Conservation (phyloP, 495 filamentous ascomycete species). For the Podospora sp. region DNA sequence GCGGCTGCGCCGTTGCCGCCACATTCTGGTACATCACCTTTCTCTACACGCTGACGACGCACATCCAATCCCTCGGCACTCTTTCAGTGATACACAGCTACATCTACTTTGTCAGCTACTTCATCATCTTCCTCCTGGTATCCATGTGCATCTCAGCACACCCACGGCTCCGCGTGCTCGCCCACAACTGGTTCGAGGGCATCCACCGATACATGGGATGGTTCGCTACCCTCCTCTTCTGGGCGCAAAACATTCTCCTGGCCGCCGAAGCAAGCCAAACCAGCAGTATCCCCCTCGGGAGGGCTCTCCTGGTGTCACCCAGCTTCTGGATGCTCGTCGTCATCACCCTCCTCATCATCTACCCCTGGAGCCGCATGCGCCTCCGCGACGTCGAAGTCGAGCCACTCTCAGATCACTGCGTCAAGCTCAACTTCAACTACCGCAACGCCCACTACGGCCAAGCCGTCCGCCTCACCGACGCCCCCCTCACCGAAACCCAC, state of each 20-base stretch:
- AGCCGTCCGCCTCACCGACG: conserved; percentile 56
- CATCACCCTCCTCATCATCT: conserved; percentile 60
- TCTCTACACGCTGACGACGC: conserved; percentile 40
- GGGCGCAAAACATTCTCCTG: conserved; percentile 48
- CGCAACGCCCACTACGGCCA: conserved; percentile 57
- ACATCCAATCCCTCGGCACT: conserved; percentile 48
- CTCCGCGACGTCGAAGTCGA: conserved; percentile 63
- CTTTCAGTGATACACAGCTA: conserved; percentile 50
- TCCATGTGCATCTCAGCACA: conserved; percentile 49
- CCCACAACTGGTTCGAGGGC: conserved; percentile 68
- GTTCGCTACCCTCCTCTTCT: conserved; percentile 63
- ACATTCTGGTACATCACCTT: conserved; percentile 68
- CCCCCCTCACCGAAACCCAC: conserved; percentile 75
- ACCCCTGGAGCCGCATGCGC: conserved; percentile 70
- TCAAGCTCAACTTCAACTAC: conserved; percentile 71
- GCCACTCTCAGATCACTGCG: conserved; percentile 67
- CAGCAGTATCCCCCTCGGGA: conserved; percentile 24
- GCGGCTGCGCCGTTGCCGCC: conserved; percentile 67
- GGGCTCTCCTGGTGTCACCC: conserved; percentile 55
- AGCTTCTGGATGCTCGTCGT: conserved; percentile 70
- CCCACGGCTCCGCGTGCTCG: conserved; percentile 54
- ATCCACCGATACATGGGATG: conserved; percentile 70
- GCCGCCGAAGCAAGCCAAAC: conserved; percentile 26
- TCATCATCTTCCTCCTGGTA: conserved; percentile 46
- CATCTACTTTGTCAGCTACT: conserved; percentile 47